phyloP scores from a whole-genome alignment of 2,329 filamentous ascomycete species.

The Colletotrichum cuscutae region DNA sequence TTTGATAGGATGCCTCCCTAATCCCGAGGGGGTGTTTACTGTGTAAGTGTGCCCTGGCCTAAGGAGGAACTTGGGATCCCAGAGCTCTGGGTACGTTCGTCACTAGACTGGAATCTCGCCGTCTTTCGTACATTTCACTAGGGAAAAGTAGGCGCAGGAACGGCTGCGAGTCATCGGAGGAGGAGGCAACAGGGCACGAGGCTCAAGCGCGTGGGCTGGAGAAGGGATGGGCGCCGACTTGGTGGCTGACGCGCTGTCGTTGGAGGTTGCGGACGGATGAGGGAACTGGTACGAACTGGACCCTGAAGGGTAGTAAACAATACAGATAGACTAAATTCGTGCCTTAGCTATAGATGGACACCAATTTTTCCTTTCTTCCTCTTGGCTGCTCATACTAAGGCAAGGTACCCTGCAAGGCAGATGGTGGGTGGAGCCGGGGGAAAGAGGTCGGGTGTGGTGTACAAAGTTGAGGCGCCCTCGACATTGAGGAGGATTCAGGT shows the following conservation, averaged over 20 bases:
- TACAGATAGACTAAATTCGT: background rate
- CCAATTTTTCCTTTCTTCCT: background rate
- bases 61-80: slow-evolving; percentile 2
- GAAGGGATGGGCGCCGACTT: slow-evolving; percentile 22
- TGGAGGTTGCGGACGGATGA: slow-evolving; percentile 8
- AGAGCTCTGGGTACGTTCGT: slow-evolving; percentile 2
- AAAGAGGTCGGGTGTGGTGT: background rate
- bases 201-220: slow-evolving; percentile 31
- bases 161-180: slow-evolving; percentile 20
- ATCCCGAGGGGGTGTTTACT: background rate
- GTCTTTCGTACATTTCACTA: background rate
- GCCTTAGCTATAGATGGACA: background rate
- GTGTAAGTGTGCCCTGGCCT: slow-evolving; percentile 11
- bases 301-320: background rate
- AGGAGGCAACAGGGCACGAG: slow-evolving; percentile 31
- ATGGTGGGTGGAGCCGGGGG: too few species aligned
- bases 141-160: background rate
- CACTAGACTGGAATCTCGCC: background rate
- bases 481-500: background rate
- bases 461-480: background rate
- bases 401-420: background rate
- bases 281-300: background rate
- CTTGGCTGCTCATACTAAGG: background rate
- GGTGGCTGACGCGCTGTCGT: slow-evolving; percentile 20
- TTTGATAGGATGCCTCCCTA: too few species aligned